These are phyloP conservation scores for Antarctomyces pellizariae DNA, from an alignment of 495 filamentous ascomycete species.

Conservation along the genomic window DNA sequence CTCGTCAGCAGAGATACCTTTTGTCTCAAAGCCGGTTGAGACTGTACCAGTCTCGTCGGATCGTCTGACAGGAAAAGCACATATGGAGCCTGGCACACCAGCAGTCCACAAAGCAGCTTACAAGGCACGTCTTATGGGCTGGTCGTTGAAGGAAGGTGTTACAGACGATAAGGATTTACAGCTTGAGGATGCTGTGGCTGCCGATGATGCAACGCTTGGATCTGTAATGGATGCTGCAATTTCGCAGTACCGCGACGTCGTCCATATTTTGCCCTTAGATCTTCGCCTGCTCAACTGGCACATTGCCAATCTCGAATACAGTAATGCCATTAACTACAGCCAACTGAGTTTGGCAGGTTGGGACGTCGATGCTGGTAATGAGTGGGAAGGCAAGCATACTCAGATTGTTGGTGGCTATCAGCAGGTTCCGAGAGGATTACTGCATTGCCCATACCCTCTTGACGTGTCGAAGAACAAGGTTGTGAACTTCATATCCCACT, in stretches of 20 bases:
- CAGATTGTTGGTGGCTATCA: constrained; percentile 86
- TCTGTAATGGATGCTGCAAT: constrained; percentile 78
- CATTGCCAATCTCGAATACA: constrained; percentile 92
- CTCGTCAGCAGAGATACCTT: constrained; percentile 5
- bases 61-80: constrained; percentile 32
- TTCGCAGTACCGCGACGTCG: constrained; percentile 59
- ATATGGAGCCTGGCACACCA: constrained; percentile 30
- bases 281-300: constrained; percentile 93
- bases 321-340: constrained; percentile 71
- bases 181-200: constrained; percentile 38
- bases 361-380: constrained; percentile 94
- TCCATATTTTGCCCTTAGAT: constrained; percentile 66
- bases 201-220: constrained; percentile 49
- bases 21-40: no score
- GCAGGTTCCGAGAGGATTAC: constrained; percentile 65
- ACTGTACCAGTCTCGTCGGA: constrained; percentile 34
- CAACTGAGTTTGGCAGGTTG: constrained; percentile 76
- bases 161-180: constrained; percentile 43
- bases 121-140: constrained; percentile 59
- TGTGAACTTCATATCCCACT: constrained; percentile 48
- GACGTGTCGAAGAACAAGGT: constrained; percentile 49
- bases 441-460: constrained; percentile 49
- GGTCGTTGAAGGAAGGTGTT: constrained; percentile 44
- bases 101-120: constrained; percentile 36
- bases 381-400: constrained; percentile 84